Evolutionary conservation across 768 basidiomycete species (phyloP), one percentile per base, ranked within the genome.

Genomic region (Coprinopsis marcescibilis): DNA sequence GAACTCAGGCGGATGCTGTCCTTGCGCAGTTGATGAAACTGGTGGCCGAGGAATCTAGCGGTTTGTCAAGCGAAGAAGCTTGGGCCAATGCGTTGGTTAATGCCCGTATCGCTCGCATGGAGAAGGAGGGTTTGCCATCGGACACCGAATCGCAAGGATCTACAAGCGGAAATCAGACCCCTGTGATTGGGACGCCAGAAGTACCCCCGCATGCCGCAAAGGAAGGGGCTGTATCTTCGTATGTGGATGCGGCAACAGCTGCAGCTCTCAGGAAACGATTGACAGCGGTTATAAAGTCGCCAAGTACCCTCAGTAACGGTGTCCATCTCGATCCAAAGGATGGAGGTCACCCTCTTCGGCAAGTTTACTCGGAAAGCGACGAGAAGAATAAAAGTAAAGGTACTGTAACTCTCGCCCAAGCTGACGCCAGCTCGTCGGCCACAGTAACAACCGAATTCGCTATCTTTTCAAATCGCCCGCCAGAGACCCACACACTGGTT

Each of bases 51-150:
- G 42, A 44, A 23, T 44, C 36, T 21, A 37, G 32, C 2, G 46
- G 38, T 10, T 26, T n/a, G 8, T 20, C 24, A 12, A 66, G 67
- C 3, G 66, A 71, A 14, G 89, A 86, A 25, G 87, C 88, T 0
- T 85, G 80, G 81, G 75, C 81, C 1, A 65, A 74, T 47, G 85
- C 85, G 1, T 53, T 82, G 12, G 46, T 53, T 2, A 72, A 73
- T 30, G 83, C 86, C 5, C 66, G 67, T 24, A 62, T 62, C n/a
- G n/a, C 26, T 15, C 27, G 20, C 35, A 12, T 33, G 12, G 23
- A 48, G 8, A 43, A 49, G 23, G 60, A 53, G 42, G 63, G 61
- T 2, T 65, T 56, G 41, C 37, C 56, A 12, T 65, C 67, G 4
- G 67, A 68, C 17, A 65, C 59, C 20, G 66, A 70, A 14, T 78